These are phyloP conservation scores for Ceratocystiopsis brevicomis DNA, from an alignment of 2,329 filamentous ascomycete species.

Conservation along the genomic window DNA sequence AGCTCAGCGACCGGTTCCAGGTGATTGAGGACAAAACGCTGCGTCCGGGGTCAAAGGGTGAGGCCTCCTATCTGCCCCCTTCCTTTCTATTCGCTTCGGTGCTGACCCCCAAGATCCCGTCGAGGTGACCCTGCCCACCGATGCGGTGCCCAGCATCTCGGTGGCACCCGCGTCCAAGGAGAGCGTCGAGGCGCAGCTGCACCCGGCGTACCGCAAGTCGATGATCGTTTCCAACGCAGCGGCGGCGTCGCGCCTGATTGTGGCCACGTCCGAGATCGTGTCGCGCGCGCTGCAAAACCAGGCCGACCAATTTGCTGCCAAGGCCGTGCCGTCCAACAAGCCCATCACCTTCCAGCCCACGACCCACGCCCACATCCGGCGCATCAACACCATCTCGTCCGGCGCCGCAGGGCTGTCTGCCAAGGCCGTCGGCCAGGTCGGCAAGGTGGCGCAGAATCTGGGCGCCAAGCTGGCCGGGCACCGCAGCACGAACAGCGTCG, in stretches of 20 bases:
- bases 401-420: constrained; percentile 63
- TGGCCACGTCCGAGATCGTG: constrained; percentile 67
- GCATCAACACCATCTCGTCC: constrained; percentile 72
- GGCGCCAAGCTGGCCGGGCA: constrained; percentile 47
- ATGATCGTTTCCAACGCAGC: constrained; percentile 72
- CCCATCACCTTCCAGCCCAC: constrained; percentile 76
- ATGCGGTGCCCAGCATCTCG: constrained; percentile 43
- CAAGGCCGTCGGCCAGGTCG: constrained; percentile 72
- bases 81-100: background rate
- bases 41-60: constrained; percentile 81
- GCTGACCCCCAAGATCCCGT: constrained; percentile 44
- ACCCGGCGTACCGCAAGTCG: constrained; percentile 83
- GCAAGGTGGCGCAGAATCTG: constrained; percentile 72
- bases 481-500: constrained; percentile 1
- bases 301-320: constrained; percentile 64
- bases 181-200: constrained; percentile 58
- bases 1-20: constrained; percentile 20
- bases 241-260: constrained; percentile 75
- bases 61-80: background rate
- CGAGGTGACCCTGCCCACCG: constrained; percentile 53
- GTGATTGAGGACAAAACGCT: constrained; percentile 53
- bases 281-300: constrained; percentile 59
- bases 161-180: constrained; percentile 49
- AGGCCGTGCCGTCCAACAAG: constrained; percentile 56
- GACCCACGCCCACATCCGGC: constrained; percentile 69